Base-by-base conservation (phyloP, 805 yeast species). In the Candida bentonensis region DNA sequence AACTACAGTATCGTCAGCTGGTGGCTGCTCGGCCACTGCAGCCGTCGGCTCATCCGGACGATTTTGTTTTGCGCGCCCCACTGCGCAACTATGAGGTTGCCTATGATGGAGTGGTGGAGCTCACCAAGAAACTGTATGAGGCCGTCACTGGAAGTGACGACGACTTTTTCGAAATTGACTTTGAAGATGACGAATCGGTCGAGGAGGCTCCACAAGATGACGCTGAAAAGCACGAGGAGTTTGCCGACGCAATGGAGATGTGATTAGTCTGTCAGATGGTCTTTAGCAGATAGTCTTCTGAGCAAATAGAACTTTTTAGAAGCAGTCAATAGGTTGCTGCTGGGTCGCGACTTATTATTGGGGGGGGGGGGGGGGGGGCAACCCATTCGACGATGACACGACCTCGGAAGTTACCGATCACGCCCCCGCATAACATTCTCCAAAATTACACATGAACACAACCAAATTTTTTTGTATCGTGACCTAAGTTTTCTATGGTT, bases 141-240 rank as follows among this genome's bases (percentile, higher is more conserved):
- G 69, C 72, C 46, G 79, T 89, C 49, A 94, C 92, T 9, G 97
- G 97, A 7, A 75, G 94, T 1, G 92, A 83, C 58, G 96, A 89
- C 54, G 97, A 89, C 63, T 92, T 92, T 65, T 89, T 89, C 58
- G 95, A 86, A 60, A 84, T 89, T 36, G 97, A 89, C 62, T 89
- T 89, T 58, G 96, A 89, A 62, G 97, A 89, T 60, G 96, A 87
- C 20, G 95, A 83, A 39, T 88, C 78, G 27, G 73, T 67, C 23
- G 68, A 63, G 43, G 66, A 61, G 21, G 65, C 46, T 17, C 47
- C 51, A 5, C 48, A 50, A 7, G 63, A 60, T 47, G 68, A 63
- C 42, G 60, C 63, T 61, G 70, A 66, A 22, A 51, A 50, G 39
- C 51, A 54, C 4, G 59, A 55, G 33, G 58, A 52, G 45, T 51